Base-by-base conservation (phyloP, 1,284 basidiomycete species). In the Irpex sp. region DNA sequence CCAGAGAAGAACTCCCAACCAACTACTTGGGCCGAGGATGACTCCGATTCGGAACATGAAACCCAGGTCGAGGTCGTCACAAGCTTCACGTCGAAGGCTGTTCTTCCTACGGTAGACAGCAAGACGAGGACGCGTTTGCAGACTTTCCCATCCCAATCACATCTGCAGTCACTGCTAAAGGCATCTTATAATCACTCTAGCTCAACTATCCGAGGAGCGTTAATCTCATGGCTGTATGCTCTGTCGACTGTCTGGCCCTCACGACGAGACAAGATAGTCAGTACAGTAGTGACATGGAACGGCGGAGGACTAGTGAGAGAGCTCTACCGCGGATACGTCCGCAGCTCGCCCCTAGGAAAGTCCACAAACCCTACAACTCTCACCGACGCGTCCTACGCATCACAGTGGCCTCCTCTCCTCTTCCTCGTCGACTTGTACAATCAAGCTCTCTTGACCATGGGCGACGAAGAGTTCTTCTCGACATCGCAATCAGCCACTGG, bases 391-490 rank as follows among this genome's bases (percentile, higher is more conserved):
- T 73, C 75, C 0, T 76, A 83, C 61, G 79, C 76, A 1, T 51
- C 72, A 0, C 76, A 79, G 47, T 90, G 88, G 83, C 83, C 89
- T 0, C 80, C 91, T 1, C 77, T 99, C 1, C 77, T 98, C 2
- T 83, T 98, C 57, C 83, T 98, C 3, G 83, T 87, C 5, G 91
- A 96, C 61, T 76, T 98, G 17, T 97, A 98, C 74, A 86, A 87
- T 1, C 91, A 97, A 66, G 86, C 89, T 9, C 84, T 99, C 17
- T 81, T 95, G 47, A 94, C 95, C 0, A 92, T 99, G 80, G 94
- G 94, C 1, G 97, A 99, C 69, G 97, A 98, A 74, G 97, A 99
- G 74, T 98, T 99, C 77, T 96, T 96, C 72, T 84, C 87, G 0
- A 75, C 63, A 4, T 61, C 39, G n/a, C 39, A 46, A 46, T 46